Evolutionary conservation across 345 rosid genomes (phyloP).

Genomic region (Hibiscus tridactylites): DNA sequence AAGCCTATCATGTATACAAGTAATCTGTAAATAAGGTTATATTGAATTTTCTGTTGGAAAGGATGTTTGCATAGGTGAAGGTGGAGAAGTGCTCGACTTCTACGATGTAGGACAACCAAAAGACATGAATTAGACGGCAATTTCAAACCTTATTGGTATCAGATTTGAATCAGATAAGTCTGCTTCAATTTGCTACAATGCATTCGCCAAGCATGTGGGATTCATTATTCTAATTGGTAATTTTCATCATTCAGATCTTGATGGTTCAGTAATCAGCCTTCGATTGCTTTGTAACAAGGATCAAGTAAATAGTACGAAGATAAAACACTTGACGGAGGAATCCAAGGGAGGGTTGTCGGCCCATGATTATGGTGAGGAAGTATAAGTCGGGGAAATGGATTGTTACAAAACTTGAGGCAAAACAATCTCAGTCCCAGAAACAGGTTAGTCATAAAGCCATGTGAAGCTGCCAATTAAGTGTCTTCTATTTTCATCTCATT

Average conservation of each 20-base stretch:
- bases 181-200: conserved; percentile 41
- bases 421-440: conserved; percentile 17
- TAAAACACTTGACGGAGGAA: conserved; percentile 34
- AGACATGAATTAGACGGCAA: background rate
- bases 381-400: conserved; percentile 33
- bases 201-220: conserved; percentile 23
- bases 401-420: conserved; percentile 28
- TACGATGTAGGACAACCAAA: conserved; percentile 5
- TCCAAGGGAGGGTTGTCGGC: conserved; percentile 37
- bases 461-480: background rate
- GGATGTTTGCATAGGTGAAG: background rate
- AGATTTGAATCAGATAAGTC: conserved; percentile 37
- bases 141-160: conserved; percentile 25
- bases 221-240: conserved; percentile 22
- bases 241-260: conserved; percentile 25
- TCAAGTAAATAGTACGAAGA: conserved; percentile 19
- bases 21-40: background rate
- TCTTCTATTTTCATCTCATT: background rate
- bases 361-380: conserved; percentile 29
- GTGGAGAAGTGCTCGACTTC: conserved; percentile 9
- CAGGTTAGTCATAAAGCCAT: conserved; percentile 4
- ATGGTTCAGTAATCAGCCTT: conserved; percentile 31
- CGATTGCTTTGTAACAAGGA: conserved; percentile 42
- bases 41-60: background rate
- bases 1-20: background rate